Percentiles rank a stretch among this genome's conserved stretches.
phyloP scores from a whole-genome alignment of 148 eudicot species.

The Vaccinium corymbosum region DNA sequence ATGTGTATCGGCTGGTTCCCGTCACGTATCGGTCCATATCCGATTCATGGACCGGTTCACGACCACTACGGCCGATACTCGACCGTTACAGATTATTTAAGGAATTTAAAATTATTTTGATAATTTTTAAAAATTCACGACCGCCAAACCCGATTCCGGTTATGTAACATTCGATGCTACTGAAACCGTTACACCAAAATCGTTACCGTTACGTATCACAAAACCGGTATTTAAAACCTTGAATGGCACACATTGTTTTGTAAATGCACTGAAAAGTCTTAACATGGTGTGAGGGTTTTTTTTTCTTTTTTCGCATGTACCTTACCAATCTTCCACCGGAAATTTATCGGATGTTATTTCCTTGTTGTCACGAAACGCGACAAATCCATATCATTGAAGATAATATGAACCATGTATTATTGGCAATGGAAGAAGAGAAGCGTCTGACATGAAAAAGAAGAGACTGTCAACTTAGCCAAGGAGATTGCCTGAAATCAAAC shows the following conservation, averaged over 20 bases:
- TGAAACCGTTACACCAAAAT: no score
- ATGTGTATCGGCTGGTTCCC: no score
- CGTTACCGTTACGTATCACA: no score
- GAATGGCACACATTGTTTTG: neutral
- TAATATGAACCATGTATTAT: neutral
- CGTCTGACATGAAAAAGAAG: neutral
- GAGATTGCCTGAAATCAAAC: neutral
- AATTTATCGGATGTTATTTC: neutral
- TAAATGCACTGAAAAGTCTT: neutral
- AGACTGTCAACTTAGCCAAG: neutral
- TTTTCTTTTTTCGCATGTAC: neutral
- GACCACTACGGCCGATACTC: no score
- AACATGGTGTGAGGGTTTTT: neutral
- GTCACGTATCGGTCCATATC: no score
- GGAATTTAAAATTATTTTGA: no score
- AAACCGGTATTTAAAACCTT: no score
- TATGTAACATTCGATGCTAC: no score
- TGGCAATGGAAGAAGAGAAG: slow-evolving; percentile 7
- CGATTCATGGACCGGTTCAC: no score
- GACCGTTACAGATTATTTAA: no score
- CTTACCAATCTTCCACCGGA: neutral
- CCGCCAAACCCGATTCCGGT: no score
- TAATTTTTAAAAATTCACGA: no score
- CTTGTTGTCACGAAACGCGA: neutral
- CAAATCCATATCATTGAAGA: neutral